phyloP scores from a whole-genome alignment of 495 filamentous ascomycete species.

The Wilcoxina mikolae region DNA sequence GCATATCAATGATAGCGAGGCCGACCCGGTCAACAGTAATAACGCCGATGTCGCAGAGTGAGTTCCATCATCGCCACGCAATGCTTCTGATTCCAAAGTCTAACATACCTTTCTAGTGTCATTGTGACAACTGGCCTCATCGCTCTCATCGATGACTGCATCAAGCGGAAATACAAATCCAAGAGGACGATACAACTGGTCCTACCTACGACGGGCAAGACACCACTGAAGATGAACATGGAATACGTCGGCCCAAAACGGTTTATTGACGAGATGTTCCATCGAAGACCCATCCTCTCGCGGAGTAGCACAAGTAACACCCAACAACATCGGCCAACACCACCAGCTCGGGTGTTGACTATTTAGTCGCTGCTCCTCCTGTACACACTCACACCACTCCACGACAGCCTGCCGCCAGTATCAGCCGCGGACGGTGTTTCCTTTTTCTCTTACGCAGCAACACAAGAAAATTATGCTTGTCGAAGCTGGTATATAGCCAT shows the following conservation, averaged over 20 bases:
- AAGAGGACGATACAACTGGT: slow-evolving; percentile 45
- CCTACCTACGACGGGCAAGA: slow-evolving; percentile 40
- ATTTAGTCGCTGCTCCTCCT: slow-evolving; percentile 21
- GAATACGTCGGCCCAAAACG: slow-evolving; percentile 55
- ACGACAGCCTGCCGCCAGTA: neutral
- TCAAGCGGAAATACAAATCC: slow-evolving; percentile 62
- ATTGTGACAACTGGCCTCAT: slow-evolving; percentile 84
- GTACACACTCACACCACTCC: neutral
- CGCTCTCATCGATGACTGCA: slow-evolving; percentile 81
- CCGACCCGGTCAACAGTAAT: slow-evolving; percentile 28
- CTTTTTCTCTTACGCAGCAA: neutral
- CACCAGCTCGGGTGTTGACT: slow-evolving; percentile 30
- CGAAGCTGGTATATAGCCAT: neutral
- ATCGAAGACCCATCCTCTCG: slow-evolving; percentile 38
- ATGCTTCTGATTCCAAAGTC: slow-evolving; percentile 14
- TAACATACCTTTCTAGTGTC: slow-evolving; percentile 39
- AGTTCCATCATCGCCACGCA: slow-evolving; percentile 35
- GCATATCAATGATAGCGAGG: slow-evolving; percentile 56
- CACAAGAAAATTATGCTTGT: neutral
- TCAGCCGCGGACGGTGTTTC: neutral
- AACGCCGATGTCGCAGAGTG: slow-evolving; percentile 82
- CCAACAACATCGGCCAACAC: slow-evolving; percentile 33
- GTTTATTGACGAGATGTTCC: slow-evolving; percentile 66
- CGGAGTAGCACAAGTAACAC: slow-evolving; percentile 30
- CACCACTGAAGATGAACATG: slow-evolving; percentile 45